phyloP scores from a whole-genome alignment of 805 yeast genomes.

The Candida silvicultrix region DNA sequence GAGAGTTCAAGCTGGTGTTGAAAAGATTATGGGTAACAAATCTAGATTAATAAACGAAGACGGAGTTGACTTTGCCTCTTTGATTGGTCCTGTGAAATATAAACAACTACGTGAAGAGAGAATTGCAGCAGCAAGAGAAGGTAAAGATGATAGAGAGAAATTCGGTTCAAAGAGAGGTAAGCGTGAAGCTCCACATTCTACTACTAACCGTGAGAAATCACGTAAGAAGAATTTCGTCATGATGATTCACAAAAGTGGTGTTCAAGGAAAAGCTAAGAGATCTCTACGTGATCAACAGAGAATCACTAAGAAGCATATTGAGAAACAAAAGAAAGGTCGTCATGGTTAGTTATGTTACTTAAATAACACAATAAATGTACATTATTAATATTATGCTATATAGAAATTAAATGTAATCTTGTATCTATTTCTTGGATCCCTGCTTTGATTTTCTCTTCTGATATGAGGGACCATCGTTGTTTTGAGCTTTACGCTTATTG shows the following conservation, averaged over 20 bases:
- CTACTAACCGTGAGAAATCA: conserved; percentile 94
- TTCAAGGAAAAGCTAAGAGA: conserved; percentile 88
- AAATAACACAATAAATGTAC: background rate
- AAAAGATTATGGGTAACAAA: conserved; percentile 59
- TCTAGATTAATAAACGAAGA: conserved; percentile 59
- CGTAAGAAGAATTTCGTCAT: conserved; percentile 98
- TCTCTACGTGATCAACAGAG: conserved; percentile 89
- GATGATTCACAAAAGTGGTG: conserved; percentile 95
- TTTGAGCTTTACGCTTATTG: conserved; percentile 32
- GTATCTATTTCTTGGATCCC: conserved; percentile 1
- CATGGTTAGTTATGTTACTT: background rate
- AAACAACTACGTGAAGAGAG: conserved; percentile 89
- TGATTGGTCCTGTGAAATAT: conserved; percentile 69
- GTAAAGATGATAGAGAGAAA: conserved; percentile 87
- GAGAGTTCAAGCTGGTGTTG: conserved; percentile 77
- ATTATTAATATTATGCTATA: background rate
- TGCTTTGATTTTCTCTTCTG: conserved; percentile 1
- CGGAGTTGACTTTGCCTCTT: conserved; percentile 67
- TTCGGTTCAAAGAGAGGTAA: conserved; percentile 86
- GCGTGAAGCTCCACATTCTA: conserved; percentile 69
- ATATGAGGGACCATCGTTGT: background rate
- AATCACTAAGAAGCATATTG: conserved; percentile 77
- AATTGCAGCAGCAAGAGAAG: conserved; percentile 80
- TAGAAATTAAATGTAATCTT: too few species aligned
- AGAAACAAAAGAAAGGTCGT: conserved; percentile 80